Conservation (phyloP, 2,329 filamentous ascomycete genomes). For the Lithohypha guttulata region DNA sequence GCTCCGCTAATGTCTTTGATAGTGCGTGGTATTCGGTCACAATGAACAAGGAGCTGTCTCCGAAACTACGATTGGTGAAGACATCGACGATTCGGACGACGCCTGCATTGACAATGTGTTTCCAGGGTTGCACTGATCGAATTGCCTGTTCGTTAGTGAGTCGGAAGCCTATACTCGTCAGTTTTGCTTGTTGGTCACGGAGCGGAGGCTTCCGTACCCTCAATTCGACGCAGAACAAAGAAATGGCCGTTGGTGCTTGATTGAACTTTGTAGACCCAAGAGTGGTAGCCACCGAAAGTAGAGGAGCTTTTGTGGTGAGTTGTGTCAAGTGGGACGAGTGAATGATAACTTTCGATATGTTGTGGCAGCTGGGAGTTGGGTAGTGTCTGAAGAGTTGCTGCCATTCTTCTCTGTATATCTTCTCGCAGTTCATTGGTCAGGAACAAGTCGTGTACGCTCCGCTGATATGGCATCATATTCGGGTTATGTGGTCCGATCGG, state of each 20-base stretch:
- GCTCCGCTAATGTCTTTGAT: constrained; percentile 78
- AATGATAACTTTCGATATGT: constrained; percentile 77
- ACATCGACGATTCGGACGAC: constrained; percentile 82
- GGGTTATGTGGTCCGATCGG: constrained; percentile 74
- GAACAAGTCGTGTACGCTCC: constrained; percentile 82
- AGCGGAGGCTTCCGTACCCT: constrained; percentile 54
- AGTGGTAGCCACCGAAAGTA: constrained; percentile 69
- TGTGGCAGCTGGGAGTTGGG: constrained; percentile 67
- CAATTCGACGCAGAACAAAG: constrained; percentile 78
- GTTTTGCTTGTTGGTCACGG: background rate
- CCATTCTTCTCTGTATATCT: constrained; percentile 78
- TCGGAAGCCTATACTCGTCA: constrained; percentile 53
- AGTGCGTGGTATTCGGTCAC: constrained; percentile 89
- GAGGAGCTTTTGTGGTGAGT: constrained; percentile 65
- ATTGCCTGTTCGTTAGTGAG: constrained; percentile 85
- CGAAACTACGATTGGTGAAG: constrained; percentile 86
- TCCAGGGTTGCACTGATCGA: constrained; percentile 77
- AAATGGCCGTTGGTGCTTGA: constrained; percentile 78
- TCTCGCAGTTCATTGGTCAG: constrained; percentile 76
- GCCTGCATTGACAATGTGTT: constrained; percentile 66
- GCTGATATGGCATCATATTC: constrained; percentile 73
- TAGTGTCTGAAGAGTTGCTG: constrained; percentile 73
- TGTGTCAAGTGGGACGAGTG: constrained; percentile 78
- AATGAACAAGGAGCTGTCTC: constrained; percentile 87
- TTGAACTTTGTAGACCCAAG: constrained; percentile 90